Evolutionary conservation across 2,329 filamentous ascomycete genomes (phyloP).

Genomic region (Stagonosporopsis rhizophila): DNA sequence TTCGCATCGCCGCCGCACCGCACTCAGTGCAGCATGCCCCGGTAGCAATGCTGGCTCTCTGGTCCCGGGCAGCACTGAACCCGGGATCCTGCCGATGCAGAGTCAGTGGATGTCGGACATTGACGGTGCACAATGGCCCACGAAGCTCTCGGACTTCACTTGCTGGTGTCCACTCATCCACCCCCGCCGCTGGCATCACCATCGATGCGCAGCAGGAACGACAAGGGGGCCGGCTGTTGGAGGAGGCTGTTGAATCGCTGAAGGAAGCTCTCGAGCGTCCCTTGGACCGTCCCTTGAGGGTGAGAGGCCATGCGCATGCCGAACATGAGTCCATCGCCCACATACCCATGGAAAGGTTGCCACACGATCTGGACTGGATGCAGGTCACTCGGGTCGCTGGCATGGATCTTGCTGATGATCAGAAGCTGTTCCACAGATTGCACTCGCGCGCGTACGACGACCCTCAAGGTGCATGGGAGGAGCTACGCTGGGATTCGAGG

Average conservation of each 20-base stretch:
- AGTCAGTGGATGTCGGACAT: conserved; percentile 61
- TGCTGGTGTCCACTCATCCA: conserved; percentile 72
- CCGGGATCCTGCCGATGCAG: conserved; percentile 68
- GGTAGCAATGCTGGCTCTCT: conserved; percentile 69
- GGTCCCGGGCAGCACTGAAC: conserved; percentile 71
- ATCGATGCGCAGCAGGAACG: conserved; percentile 67
- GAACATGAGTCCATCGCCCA: conserved; percentile 3
- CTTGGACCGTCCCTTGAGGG: background rate
- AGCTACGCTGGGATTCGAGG: conserved; percentile 40
- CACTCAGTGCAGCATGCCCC: conserved; percentile 40
- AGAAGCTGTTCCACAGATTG: conserved; percentile 23
- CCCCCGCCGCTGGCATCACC: conserved; percentile 70
- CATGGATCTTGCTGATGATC: conserved; percentile 37
- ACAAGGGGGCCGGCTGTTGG: conserved; percentile 65
- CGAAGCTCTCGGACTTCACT: conserved; percentile 62
- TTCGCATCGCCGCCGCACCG: conserved; percentile 28
- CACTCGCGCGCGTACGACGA: conserved; percentile 21
- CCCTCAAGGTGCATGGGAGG: conserved; percentile 31
- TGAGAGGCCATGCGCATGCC: background rate
- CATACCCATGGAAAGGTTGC: conserved; percentile 23
- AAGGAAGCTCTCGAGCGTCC: conserved; percentile 50
- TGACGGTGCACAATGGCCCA: conserved; percentile 58
- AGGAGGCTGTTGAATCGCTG: conserved; percentile 61
- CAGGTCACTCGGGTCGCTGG: conserved; percentile 25
- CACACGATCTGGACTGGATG: conserved; percentile 34